A percentile compares a stretch with the other conserved stretches of the same genome.
These are phyloP conservation scores for Beta corolliflora DNA, from an alignment of 179 eudicot species.

Conservation along the genomic window DNA sequence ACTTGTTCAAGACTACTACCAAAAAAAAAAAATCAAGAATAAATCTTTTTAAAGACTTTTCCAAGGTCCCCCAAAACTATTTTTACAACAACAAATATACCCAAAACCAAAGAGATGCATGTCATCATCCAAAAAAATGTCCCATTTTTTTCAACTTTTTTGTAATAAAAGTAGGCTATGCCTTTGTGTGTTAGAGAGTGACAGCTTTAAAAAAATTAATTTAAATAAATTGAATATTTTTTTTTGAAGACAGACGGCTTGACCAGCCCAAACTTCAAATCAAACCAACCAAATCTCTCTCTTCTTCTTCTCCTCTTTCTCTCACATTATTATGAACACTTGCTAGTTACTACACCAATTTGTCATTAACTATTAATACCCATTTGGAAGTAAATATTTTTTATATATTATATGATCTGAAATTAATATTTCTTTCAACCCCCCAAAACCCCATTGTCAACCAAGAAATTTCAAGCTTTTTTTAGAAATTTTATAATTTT, in stretches of 20 bases:
- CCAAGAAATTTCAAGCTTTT: conserved; percentile 21
- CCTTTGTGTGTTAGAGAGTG: conserved; percentile 36
- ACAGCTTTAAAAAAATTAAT: conserved; percentile 8
- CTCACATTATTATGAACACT: conserved; percentile 22
- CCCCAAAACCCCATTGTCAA: conserved; percentile 29
- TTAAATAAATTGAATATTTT: not conserved
- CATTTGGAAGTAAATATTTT: not conserved
- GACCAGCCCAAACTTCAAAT: conserved; percentile 38
- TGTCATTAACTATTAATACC: conserved; percentile 4
- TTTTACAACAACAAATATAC: conserved; percentile 20
- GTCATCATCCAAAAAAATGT: conserved; percentile 20
- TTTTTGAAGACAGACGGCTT: conserved; percentile 25
- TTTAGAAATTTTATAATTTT: not conserved
- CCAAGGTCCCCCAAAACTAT: conserved; percentile 11
- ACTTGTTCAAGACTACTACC: too few species aligned
- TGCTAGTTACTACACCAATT: conserved; percentile 7
- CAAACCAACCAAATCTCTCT: conserved; percentile 19
- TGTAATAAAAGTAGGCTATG: conserved; percentile 28
- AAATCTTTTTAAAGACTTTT: not conserved
- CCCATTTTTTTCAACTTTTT: conserved; percentile 13
- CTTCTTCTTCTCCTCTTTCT: not conserved
- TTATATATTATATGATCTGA: conserved; percentile 25
- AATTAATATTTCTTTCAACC: conserved; percentile 16
- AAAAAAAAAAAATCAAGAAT: not conserved
- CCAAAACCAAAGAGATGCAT: conserved; percentile 18